Conservation (phyloP, 2,329 filamentous ascomycete species). For the Diaporthe sp. region DNA sequence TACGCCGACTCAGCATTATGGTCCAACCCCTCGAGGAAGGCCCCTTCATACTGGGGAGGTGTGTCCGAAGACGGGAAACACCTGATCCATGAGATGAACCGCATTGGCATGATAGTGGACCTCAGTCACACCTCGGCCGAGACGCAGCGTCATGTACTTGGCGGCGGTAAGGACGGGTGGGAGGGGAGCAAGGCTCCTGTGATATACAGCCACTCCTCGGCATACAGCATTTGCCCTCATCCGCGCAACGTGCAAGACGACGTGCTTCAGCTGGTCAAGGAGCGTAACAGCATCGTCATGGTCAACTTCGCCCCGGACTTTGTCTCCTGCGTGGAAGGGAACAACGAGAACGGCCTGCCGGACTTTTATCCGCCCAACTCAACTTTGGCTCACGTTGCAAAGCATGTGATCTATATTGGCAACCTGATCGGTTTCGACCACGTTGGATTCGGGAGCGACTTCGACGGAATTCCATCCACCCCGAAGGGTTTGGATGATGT, state of each 20-base stretch:
- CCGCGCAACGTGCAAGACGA: constrained; percentile 92
- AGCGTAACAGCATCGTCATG: constrained; percentile 84
- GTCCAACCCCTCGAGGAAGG: constrained; percentile 58
- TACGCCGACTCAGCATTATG: constrained; percentile 87
- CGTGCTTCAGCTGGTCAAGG: constrained; percentile 81
- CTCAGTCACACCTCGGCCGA: constrained; percentile 81
- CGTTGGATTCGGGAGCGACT: constrained; percentile 91
- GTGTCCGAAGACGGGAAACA: constrained; percentile 77
- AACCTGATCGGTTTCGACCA: constrained; percentile 86
- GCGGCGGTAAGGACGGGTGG: constrained; percentile 70
- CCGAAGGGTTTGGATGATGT: constrained; percentile 87
- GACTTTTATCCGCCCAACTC: constrained; percentile 75
- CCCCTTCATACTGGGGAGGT: constrained; percentile 74
- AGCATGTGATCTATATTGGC: constrained; percentile 87
- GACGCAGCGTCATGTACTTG: constrained; percentile 88
- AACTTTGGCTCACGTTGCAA: constrained; percentile 81
- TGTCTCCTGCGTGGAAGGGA: constrained; percentile 77
- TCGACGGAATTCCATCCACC: constrained; percentile 78
- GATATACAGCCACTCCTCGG: constrained; percentile 91
- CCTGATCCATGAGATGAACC: constrained; percentile 90
- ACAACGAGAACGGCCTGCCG: constrained; percentile 74
- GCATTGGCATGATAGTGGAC: constrained; percentile 94
- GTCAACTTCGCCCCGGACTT: constrained; percentile 90
- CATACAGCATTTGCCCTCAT: constrained; percentile 84
- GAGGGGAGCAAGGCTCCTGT: constrained; percentile 81